phyloP scores from a whole-genome alignment of 2,329 filamentous ascomycete genomes.

The Botryotinia calthae region DNA sequence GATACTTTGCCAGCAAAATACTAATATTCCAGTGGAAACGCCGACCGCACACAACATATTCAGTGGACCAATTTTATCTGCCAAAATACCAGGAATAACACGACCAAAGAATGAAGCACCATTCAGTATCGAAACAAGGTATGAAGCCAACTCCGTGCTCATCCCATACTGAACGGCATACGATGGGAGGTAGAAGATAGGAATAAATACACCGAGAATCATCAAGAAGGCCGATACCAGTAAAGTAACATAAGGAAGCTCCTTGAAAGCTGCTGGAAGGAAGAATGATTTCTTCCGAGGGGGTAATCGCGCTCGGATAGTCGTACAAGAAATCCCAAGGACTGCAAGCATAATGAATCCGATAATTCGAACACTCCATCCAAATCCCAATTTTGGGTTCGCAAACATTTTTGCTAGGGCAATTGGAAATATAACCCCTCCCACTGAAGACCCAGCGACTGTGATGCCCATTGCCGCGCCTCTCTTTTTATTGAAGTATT shows the following conservation, averaged over 20 bases:
- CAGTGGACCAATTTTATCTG: conserved; percentile 38
- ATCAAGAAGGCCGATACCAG: conserved; percentile 35
- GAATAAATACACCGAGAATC: conserved; percentile 50
- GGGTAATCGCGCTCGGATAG: conserved; percentile 13
- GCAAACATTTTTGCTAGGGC: conserved; percentile 14
- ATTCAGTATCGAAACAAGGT: conserved; percentile 52
- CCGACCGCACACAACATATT: conserved; percentile 15
- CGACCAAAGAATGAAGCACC: conserved; percentile 20
- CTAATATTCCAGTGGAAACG: conserved; percentile 14
- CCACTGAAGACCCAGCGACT: conserved; percentile 25
- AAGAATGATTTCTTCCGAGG: conserved; percentile 18
- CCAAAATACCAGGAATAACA: conserved; percentile 17
- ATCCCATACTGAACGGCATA: conserved; percentile 48
- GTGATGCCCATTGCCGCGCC: conserved; percentile 49
- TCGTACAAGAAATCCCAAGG: conserved; percentile 1
- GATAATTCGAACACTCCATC: conserved; percentile 33
- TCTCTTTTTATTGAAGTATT: conserved; percentile 52
- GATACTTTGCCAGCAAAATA: conserved; percentile 21
- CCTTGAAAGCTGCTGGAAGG: conserved; percentile 16
- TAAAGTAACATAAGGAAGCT: conserved; percentile 6
- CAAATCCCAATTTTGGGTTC: conserved; percentile 34
- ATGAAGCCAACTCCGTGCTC: conserved; percentile 45
- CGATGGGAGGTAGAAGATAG: conserved; percentile 46
- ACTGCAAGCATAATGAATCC: conserved; percentile 44
- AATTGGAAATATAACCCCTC: conserved; percentile 21